Conservation (phyloP, 2,329 filamentous ascomycete species). For the Ascochyta lentis region DNA sequence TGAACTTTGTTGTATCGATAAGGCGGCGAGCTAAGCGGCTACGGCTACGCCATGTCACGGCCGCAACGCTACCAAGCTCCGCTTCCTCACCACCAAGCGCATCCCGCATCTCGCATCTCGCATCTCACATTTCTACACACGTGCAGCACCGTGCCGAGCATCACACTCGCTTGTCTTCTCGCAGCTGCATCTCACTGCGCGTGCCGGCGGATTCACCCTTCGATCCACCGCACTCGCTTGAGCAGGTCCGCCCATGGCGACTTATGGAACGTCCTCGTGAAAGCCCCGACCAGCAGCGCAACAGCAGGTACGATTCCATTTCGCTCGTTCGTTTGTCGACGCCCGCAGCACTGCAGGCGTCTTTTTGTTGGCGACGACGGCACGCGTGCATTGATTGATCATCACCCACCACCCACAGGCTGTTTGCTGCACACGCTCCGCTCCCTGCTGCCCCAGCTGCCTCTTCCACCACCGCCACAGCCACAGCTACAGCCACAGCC, state of each 20-base stretch:
- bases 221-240: conserved; percentile 44
- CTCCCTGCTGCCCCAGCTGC: conserved; percentile 30
- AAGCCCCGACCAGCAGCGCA: conserved; percentile 32
- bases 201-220: conserved; percentile 26
- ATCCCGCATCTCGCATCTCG: not conserved
- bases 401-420: conserved; percentile 20
- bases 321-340: conserved; percentile 28
- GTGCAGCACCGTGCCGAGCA: conserved; percentile 15
- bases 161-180: conserved; percentile 14
- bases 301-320: conserved; percentile 31
- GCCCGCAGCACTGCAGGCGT: conserved; percentile 19
- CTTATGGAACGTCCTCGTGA: conserved; percentile 41
- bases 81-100: conserved; percentile 4
- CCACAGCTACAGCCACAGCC: conserved; percentile 35
- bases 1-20: conserved; percentile 13
- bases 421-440: conserved; percentile 25
- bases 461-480: conserved; percentile 21
- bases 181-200: conserved; percentile 20
- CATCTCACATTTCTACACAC: conserved; percentile 13
- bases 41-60: conserved; percentile 9
- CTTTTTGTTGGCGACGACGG: conserved; percentile 1
- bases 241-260: conserved; percentile 47
- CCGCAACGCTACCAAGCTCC: conserved; percentile 7
- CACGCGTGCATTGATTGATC: conserved; percentile 15
- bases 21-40: conserved; percentile 10